Base-by-base conservation (phyloP, 2,329 filamentous ascomycete species). In the Nothopassalora personata region DNA sequence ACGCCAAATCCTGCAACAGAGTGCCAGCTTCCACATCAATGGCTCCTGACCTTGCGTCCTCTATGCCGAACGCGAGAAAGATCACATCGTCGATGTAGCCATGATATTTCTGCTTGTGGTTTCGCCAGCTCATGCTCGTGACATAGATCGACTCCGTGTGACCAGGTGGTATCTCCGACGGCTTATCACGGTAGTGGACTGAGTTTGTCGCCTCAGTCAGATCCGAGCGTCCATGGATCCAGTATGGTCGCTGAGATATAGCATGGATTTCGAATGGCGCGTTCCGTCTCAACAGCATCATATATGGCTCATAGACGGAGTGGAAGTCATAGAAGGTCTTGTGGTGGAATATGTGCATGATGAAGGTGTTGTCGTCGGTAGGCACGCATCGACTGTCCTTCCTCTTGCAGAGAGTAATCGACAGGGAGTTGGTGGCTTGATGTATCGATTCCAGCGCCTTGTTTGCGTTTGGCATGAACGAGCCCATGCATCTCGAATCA, bases 361-460 rank as follows among this genome's bases (percentile, higher is more conserved):
- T 72, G 67, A 82, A 83, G 0, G 83, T 85, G 64, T 85, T 85
- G 27, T 61, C 62, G 5, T 76, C 73, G 46, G 72, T 71, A 0
- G 75, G 69, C 0, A 67, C 52, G 66, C 83, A 86, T 0, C 18
- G 55, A 0, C 71, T 64, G 48, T 85, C 81, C 1, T 71, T 63
- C 1, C 80, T 75, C 10, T 72, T 71, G 71, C 83, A 86, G 53
- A 84, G 72, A 2, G 82, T 85, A 33, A 86, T 71, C 0, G 76
- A 70, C 0, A 86, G 73, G 1, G 81, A 82, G 68, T 86, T 86
- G 18, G 82, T 84, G 5, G 83, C 79, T 68, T 86, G 83, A 64
- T 86, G 83, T 23, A 85, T 77, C 82, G 79, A 23, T 48, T 62
- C 60, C 8, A 56, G 49, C 18, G 18, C 18, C 27, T 56, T 53